These are phyloP conservation scores for Debaryomycetaceae sp. DNA, from an alignment of 1,139 yeast species.

Conservation along the genomic window DNA sequence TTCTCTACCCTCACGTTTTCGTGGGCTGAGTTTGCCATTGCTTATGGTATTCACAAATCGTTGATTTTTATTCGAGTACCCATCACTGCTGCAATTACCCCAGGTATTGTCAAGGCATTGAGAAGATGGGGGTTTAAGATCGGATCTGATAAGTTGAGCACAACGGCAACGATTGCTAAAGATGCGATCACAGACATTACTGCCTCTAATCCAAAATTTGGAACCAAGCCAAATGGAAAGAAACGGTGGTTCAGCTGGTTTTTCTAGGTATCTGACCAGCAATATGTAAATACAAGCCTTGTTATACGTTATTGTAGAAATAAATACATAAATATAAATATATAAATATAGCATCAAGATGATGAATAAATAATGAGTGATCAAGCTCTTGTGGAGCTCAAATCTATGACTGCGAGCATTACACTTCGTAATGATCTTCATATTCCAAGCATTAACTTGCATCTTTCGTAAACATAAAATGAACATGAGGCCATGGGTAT, in stretches of 20 bases:
- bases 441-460: slow-evolving; percentile 66
- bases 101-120: slow-evolving; percentile 63
- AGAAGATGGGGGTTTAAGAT: slow-evolving; percentile 80
- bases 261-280: slow-evolving; percentile 30
- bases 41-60: slow-evolving; percentile 91
- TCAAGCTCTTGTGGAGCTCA: slow-evolving; percentile 1
- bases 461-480: slow-evolving; percentile 87
- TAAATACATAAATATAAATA: slow-evolving; percentile 5
- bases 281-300: slow-evolving; percentile 3
- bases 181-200: slow-evolving; percentile 34
- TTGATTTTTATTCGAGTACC: slow-evolving; percentile 81
- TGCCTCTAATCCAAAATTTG: slow-evolving; percentile 47
- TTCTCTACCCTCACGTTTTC: slow-evolving; percentile 31
- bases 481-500: slow-evolving; percentile 98
- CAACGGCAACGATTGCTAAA: slow-evolving; percentile 37
- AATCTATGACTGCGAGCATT: not conserved
- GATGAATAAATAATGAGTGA: slow-evolving; percentile 6
- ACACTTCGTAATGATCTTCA: slow-evolving; percentile 12
- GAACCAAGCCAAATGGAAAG: slow-evolving; percentile 46
- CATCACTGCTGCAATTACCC: slow-evolving; percentile 89
- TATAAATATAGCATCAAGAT: not conserved
- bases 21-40: slow-evolving; percentile 75
- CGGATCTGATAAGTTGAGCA: slow-evolving; percentile 47
- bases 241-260: slow-evolving; percentile 66
- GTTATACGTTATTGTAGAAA: slow-evolving; percentile 3